Percentiles rank a stretch among this genome's conserved stretches.
phyloP scores from a whole-genome alignment of 371 early-diverging fungal species.

The Mucor circinelloides region DNA sequence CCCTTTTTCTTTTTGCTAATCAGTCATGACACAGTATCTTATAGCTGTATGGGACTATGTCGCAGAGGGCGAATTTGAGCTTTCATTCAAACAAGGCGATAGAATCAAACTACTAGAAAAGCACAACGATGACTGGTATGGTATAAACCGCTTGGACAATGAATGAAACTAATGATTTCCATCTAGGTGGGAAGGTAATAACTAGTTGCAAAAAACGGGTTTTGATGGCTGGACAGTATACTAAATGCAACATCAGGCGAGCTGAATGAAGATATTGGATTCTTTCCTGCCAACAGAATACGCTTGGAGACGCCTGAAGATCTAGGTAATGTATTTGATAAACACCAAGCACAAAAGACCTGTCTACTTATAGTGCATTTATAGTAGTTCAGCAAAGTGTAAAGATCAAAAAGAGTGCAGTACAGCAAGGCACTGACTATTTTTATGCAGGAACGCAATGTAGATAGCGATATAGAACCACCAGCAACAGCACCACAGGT shows the following conservation, averaged over 20 bases:
- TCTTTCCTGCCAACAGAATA: conserved; percentile 56
- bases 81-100: conserved; percentile 52
- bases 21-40: conserved; percentile 41
- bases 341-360: not conserved
- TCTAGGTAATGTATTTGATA: not conserved
- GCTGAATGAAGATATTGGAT: conserved; percentile 49
- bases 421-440: not conserved
- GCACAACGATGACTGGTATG: conserved; percentile 55
- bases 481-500: not conserved
- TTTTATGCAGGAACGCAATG: not conserved
- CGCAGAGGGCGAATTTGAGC: conserved; percentile 50
- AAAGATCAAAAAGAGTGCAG: not conserved
- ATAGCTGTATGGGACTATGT: conserved; percentile 54
- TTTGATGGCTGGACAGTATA: not conserved
- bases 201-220: not conserved
- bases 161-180: not conserved
- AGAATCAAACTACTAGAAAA: conserved; percentile 49
- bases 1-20: not conserved
- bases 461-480: not conserved
- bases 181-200: conserved; percentile 52
- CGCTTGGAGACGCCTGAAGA: conserved; percentile 19
- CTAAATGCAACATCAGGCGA: conserved; percentile 30
- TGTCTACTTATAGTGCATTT: not conserved
- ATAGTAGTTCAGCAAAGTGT: not conserved
- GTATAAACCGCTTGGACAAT: not conserved